Evolutionary conservation across 2,329 filamentous ascomycete genomes (phyloP), one percentile per base, ranked within the genome.

Genomic region (Capronia coronata): DNA sequence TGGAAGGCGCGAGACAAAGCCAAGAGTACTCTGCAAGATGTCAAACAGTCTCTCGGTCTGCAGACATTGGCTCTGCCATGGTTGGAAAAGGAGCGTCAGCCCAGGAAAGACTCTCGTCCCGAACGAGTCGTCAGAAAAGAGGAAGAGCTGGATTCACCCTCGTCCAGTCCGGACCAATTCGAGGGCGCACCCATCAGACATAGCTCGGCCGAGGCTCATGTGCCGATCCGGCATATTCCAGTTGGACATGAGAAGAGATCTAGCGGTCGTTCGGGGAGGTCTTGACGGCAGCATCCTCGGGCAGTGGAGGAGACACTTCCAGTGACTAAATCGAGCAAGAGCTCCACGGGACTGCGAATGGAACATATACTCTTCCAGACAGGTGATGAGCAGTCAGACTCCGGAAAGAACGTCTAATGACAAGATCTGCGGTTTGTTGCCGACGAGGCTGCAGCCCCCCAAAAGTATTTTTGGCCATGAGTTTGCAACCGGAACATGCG

Each of bases 1-100:
- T 42, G 13, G 18, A 54, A 49, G 38, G 56, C 56, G 23, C 44
- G 45, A 34, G 25, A 35, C n/a, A 54, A 44, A 27, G 51, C 56
- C 9, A 37, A 18, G 29, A 34, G 16, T 23, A 57, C 54, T 10
- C 46, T 58, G n/a, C 34, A 19, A 13, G 40, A 46, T 10, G 56
- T 55, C 37, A 43, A 50, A 8, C 25, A 53, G 23, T 39, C 50
- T 6, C 38, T 54, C 23, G 53, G 53, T 2, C 29, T 54, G 22
- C 25, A 44, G 13, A 25, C 38, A 10, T 25, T 54, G 27, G 22
- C 25, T 8, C 39, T 51, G 3, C 27, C 49, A 3, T 22, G 22
- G 19, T 14, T 14, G 34, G n/a, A 6, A 37, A 18, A 37, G 18
- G 14, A 18, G 34, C 34, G 34, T 6, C 14, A 41, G 38, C 38